Conservation (phyloP, 225 moss, liverwort and hornwort genomes). For the Polytrichum commune region DNA sequence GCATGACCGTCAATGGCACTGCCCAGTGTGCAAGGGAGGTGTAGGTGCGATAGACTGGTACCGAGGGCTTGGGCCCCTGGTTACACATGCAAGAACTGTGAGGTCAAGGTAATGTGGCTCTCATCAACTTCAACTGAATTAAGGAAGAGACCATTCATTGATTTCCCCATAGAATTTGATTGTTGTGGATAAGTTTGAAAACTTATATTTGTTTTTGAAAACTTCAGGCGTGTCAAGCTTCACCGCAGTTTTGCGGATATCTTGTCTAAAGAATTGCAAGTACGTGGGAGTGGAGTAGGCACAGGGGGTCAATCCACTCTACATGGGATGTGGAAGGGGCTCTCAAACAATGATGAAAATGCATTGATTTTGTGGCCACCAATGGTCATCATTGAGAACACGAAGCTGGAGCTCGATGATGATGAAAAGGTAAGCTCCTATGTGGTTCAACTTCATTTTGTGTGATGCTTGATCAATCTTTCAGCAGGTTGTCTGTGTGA, state of each 20-base stretch:
- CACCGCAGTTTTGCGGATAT: slow-evolving; percentile 56
- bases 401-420: slow-evolving; percentile 59
- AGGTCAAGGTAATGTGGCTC: slow-evolving; percentile 18
- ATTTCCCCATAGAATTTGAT: not conserved
- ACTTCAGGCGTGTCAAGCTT: slow-evolving; percentile 35
- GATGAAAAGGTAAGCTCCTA: slow-evolving; percentile 43
- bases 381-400: slow-evolving; percentile 63
- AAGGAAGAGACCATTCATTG: not conserved
- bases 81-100: slow-evolving; percentile 55
- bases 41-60: slow-evolving; percentile 67
- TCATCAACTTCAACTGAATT: not conserved
- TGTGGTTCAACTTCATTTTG: not conserved
- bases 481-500: not conserved
- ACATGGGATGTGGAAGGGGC: slow-evolving; percentile 50
- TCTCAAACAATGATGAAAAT: slow-evolving; percentile 27
- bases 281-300: slow-evolving; percentile 39
- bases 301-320: slow-evolving; percentile 30
- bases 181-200: too few species aligned
- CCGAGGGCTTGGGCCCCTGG: slow-evolving; percentile 52
- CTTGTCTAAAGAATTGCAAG: slow-evolving; percentile 51
- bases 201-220: too few species aligned
- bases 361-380: slow-evolving; percentile 55
- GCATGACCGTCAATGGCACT: slow-evolving; percentile 68
- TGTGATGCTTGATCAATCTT: not conserved
- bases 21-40: slow-evolving; percentile 61